phyloP scores from a whole-genome alignment of 2,329 filamentous ascomycete species.

The Fusarium incarnatum region DNA sequence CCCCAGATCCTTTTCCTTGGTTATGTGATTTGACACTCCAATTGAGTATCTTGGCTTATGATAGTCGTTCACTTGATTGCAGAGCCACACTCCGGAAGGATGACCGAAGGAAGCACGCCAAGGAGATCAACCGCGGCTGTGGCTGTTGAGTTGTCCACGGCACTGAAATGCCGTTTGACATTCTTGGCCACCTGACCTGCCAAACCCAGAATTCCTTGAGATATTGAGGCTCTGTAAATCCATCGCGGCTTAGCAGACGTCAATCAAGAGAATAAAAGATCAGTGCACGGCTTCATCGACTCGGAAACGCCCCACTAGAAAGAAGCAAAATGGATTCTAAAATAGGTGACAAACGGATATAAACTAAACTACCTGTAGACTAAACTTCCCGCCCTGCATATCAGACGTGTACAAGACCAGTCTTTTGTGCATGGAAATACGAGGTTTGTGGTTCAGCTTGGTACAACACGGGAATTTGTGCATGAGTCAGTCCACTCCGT shows the following conservation, averaged over 20 bases:
- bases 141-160: neutral
- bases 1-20: neutral
- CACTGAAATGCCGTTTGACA: neutral
- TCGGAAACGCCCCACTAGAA: constrained; percentile 5
- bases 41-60: neutral
- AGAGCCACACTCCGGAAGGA: neutral
- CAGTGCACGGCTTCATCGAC: neutral
- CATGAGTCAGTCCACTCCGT: constrained; percentile 12
- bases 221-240: neutral
- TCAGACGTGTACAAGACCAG: constrained; percentile 29
- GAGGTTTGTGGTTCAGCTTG: constrained; percentile 24
- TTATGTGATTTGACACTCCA: neutral
- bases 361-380: neutral
- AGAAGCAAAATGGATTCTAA: constrained; percentile 3
- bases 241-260: neutral
- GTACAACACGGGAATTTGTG: constrained; percentile 31
- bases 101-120: neutral
- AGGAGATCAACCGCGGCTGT: neutral
- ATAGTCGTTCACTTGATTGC: neutral
- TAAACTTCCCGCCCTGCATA: constrained; percentile 11
- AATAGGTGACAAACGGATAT: neutral
- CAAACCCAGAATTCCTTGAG: neutral
- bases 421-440: constrained; percentile 25
- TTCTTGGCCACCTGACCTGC: neutral
- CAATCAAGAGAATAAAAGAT: neutral